Conservation (phyloP, 2,329 filamentous ascomycete genomes). For the Penicillium sp. region DNA sequence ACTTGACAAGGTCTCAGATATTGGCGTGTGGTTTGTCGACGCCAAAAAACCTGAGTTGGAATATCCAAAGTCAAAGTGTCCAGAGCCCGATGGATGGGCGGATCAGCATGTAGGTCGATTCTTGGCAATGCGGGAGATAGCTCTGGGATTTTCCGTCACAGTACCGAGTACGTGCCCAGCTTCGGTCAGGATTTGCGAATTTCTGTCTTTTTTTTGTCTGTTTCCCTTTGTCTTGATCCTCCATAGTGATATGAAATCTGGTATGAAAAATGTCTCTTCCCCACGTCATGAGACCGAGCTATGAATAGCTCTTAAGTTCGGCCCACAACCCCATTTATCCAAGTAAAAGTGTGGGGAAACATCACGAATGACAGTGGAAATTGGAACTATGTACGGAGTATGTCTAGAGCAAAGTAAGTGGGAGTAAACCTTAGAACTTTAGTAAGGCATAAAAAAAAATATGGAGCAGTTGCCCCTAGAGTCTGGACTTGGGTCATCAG, state of each 20-base stretch:
- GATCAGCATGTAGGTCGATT: constrained; percentile 12
- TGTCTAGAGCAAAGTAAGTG: background rate
- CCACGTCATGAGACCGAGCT: constrained; percentile 5
- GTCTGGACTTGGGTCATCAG: background rate
- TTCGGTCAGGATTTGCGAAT: background rate
- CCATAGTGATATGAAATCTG: background rate
- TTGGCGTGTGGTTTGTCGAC: constrained; percentile 5
- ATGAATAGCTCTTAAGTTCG: background rate
- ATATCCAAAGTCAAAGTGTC: constrained; percentile 14
- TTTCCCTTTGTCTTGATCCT: background rate
- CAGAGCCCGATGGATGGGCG: constrained; percentile 11
- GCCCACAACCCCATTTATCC: background rate
- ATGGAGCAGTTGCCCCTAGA: background rate
- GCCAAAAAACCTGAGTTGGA: constrained; percentile 1
- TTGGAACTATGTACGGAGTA: background rate
- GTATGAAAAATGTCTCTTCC: background rate
- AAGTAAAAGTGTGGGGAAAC: constrained; percentile 25
- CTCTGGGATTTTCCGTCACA: constrained; percentile 4
- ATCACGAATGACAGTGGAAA: constrained; percentile 20
- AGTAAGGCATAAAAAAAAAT: background rate
- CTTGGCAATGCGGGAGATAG: constrained; percentile 18
- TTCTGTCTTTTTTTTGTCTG: background rate
- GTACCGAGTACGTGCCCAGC: background rate
- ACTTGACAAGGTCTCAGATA: constrained; percentile 1
- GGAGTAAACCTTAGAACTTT: background rate